These are phyloP conservation scores for Nematocida sp. DNA, from an alignment of 371 early-diverging fungal genomes.

Conservation along the genomic window DNA sequence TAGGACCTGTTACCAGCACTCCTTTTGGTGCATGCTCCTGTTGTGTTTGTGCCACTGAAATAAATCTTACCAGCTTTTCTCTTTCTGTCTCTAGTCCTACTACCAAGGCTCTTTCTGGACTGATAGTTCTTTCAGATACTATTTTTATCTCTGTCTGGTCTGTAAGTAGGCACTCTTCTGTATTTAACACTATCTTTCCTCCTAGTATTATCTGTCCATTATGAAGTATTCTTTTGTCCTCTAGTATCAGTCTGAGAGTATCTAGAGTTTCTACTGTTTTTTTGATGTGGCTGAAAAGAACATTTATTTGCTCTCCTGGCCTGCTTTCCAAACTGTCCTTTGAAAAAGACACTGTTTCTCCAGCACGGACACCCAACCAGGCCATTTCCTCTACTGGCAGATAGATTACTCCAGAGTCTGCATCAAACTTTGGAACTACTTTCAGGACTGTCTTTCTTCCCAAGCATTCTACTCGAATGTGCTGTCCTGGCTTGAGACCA, in stretches of 20 bases:
- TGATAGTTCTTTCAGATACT: constrained; percentile 15
- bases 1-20: neutral
- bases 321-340: neutral
- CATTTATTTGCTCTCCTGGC: neutral
- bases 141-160: constrained; percentile 29
- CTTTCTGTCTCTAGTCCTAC: constrained; percentile 30
- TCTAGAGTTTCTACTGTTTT: constrained; percentile 43
- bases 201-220: constrained; percentile 1
- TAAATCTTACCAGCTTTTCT: neutral
- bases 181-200: neutral
- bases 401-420: constrained; percentile 27
- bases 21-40: neutral
- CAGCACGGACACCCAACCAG: neutral
- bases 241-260: constrained; percentile 8
- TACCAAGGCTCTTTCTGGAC: neutral
- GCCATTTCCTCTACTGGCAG: constrained; percentile 32
- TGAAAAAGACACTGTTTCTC: constrained; percentile 5
- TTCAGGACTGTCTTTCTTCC: constrained; percentile 5
- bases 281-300: neutral
- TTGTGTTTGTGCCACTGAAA: neutral
- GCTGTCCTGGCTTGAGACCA: constrained; percentile 23
- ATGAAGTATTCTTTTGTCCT: constrained; percentile 11
- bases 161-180: neutral
- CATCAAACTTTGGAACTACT: constrained; percentile 49
- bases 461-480: neutral